Conservation (phyloP, 805 yeast species). For the Saccharomycopsis fodiens region DNA sequence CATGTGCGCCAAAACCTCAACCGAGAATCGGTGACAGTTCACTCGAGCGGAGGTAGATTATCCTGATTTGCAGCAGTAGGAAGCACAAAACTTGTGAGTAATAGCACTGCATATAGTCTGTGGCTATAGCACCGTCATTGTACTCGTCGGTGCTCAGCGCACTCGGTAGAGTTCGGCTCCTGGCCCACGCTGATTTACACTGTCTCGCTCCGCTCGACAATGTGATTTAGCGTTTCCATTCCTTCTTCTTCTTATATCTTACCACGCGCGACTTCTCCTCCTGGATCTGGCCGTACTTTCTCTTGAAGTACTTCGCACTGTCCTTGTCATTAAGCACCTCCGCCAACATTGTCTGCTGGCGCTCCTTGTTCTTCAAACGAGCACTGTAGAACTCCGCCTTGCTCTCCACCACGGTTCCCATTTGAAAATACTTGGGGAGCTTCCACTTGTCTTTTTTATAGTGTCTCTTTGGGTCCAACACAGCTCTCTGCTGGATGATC, state of each 20-base stretch:
- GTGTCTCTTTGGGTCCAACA: conserved; percentile 91
- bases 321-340: conserved; percentile 72
- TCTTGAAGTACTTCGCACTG: conserved; percentile 70
- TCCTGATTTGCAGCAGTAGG: too few relatives aligned
- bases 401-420: conserved; percentile 83
- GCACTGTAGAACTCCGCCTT: conserved; percentile 68
- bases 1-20: too few relatives aligned
- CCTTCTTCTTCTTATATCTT: conserved; percentile 17
- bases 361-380: conserved; percentile 59
- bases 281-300: conserved; percentile 78
- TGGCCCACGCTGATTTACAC: too few relatives aligned
- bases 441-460: conserved; percentile 82
- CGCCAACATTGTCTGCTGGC: conserved; percentile 73
- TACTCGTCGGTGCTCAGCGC: too few relatives aligned
- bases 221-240: conserved; percentile 3
- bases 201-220: too few relatives aligned
- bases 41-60: too few relatives aligned
- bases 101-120: too few relatives aligned
- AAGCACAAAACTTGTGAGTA: too few relatives aligned
- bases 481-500: conserved; percentile 78
- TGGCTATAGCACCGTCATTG: too few relatives aligned
- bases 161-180: too few relatives aligned
- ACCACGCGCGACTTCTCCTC: conserved; percentile 35
- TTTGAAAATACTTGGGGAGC: conserved; percentile 72
- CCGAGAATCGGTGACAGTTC: too few relatives aligned